Conservation (phyloP, 495 filamentous ascomycete species). For the Xylaria castorea region DNA sequence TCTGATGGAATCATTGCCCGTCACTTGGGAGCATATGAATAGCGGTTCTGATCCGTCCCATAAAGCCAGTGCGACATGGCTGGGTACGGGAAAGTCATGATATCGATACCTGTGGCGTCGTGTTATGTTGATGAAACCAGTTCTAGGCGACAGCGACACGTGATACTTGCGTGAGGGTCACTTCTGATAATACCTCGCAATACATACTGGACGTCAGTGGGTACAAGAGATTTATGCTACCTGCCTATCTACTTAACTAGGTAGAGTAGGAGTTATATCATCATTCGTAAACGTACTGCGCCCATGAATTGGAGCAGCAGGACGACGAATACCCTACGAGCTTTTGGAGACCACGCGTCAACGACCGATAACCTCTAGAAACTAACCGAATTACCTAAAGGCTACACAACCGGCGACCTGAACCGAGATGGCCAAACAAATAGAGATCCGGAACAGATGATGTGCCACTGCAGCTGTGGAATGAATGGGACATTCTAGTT, state of each 20-base stretch:
- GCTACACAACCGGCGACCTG: neutral
- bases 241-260: neutral
- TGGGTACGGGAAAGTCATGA: neutral
- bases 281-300: neutral
- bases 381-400: neutral
- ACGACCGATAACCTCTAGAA: neutral
- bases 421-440: conserved; percentile 13
- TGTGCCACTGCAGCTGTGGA: conserved; percentile 17
- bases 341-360: neutral
- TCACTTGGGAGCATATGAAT: neutral
- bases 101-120: neutral
- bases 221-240: neutral
- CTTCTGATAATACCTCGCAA: neutral
- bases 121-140: neutral
- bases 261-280: neutral
- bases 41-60: neutral
- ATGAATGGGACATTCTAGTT: neutral
- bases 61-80: neutral
- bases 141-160: conserved; percentile 13
- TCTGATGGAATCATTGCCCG: neutral
- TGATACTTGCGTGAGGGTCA: conserved; percentile 12
- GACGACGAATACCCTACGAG: neutral
- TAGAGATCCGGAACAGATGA: neutral
- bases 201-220: neutral
- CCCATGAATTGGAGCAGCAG: neutral